Conservation (phyloP, 306 rosid genomes). For the Hylodesmum podocarpum region DNA sequence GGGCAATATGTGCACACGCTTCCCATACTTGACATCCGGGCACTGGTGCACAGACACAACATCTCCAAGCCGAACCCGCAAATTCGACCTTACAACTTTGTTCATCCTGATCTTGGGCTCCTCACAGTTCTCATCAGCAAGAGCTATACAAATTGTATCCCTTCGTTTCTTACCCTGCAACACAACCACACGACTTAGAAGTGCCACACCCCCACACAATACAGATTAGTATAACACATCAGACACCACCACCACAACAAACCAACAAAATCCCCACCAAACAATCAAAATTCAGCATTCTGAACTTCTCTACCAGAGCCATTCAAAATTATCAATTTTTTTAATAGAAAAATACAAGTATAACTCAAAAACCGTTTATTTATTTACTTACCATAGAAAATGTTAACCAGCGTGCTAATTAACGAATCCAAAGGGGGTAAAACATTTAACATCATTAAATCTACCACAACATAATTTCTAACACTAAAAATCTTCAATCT, state of each 20-base stretch:
- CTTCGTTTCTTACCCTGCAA: slow-evolving; percentile 57
- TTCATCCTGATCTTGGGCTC: slow-evolving; percentile 54
- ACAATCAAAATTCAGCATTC: background rate
- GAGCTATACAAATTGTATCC: slow-evolving; percentile 58
- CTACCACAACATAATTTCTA: background rate
- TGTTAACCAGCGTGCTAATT: no score
- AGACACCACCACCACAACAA: background rate
- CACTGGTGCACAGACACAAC: slow-evolving; percentile 62
- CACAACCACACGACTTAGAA: background rate
- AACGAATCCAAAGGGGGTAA: background rate
- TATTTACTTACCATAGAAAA: no score
- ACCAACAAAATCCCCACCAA: background rate
- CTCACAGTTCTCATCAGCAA: slow-evolving; percentile 55
- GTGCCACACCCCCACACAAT: background rate
- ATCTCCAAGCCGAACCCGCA: slow-evolving; percentile 62
- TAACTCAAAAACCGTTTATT: background rate
- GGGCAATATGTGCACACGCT: slow-evolving; percentile 51
- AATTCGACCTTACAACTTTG: slow-evolving; percentile 55
- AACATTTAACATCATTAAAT: background rate
- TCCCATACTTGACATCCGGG: slow-evolving; percentile 58
- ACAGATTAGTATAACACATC: background rate
- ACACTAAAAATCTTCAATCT: background rate
- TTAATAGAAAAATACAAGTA: background rate
- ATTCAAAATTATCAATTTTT: background rate
- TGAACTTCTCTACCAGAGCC: background rate